Conservation (phyloP, 768 basidiomycete species). For the Lactarius vividus region DNA sequence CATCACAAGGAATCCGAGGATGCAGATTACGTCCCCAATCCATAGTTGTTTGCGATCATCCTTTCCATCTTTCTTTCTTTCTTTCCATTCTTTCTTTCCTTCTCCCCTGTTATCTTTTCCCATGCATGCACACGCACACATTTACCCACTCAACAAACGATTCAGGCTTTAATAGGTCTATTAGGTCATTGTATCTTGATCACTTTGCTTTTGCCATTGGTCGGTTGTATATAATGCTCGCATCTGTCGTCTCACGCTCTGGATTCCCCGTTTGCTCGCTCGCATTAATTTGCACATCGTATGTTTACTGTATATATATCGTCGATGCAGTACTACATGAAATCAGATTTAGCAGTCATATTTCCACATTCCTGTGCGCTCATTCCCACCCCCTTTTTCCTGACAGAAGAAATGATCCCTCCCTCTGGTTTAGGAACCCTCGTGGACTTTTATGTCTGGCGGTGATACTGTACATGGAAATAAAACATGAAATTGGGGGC, state of each 20-base stretch:
- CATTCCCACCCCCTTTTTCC: constrained; percentile 6
- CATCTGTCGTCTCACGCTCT: neutral
- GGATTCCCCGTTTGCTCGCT: constrained; percentile 3
- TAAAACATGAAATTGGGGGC: neutral
- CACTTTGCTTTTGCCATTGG: constrained; percentile 5
- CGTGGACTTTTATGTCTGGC: neutral
- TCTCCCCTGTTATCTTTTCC: neutral
- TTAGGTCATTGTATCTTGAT: constrained; percentile 18
- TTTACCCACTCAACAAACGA: neutral
- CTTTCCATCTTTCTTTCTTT: neutral
- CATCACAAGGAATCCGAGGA: constrained; percentile 20
- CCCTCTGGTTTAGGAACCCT: neutral
- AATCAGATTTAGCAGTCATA: constrained; percentile 14
- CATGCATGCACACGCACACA: neutral
- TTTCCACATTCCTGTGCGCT: neutral
- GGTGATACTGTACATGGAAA: neutral
- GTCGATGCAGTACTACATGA: neutral
- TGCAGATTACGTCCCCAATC: constrained; percentile 20
- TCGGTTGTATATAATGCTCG: constrained; percentile 21
- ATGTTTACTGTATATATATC: constrained; percentile 19
- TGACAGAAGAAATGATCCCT: neutral
- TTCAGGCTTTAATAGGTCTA: constrained; percentile 6
- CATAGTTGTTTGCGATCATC: constrained; percentile 6
- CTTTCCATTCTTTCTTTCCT: neutral
- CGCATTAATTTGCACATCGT: constrained; percentile 16